phyloP scores from a whole-genome alignment of 208 protist genomes.

The Polymyxa betae region DNA sequence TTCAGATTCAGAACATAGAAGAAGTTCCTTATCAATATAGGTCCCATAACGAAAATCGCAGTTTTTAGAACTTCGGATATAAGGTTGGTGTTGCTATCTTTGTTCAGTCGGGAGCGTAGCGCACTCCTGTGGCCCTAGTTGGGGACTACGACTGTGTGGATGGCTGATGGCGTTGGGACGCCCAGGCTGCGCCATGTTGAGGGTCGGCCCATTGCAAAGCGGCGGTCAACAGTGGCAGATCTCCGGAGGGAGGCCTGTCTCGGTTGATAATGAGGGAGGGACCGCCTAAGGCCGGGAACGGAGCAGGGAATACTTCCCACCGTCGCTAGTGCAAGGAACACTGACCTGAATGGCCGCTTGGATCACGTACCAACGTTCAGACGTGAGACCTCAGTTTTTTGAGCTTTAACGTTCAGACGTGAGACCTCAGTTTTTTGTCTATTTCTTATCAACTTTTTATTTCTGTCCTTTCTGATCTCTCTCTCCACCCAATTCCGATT shows the following conservation, averaged over 20 bases:
- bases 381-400: conserved; percentile 48
- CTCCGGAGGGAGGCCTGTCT: conserved; percentile 18
- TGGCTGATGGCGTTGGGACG: neutral
- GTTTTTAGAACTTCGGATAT: too few species aligned
- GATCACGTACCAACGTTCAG: neutral
- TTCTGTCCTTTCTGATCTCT: too few species aligned
- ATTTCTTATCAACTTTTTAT: too few species aligned
- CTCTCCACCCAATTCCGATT: too few species aligned
- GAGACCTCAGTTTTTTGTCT: conserved; percentile 53
- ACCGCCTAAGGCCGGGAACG: conserved; percentile 52
- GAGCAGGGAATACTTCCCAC: conserved; percentile 51
- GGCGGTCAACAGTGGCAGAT: conserved; percentile 36
- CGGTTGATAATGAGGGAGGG: conserved; percentile 51
- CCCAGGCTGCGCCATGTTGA: conserved; percentile 38
- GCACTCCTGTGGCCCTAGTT: conserved; percentile 15
- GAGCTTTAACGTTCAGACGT: neutral
- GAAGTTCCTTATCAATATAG: too few species aligned
- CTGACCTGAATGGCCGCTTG: conserved; percentile 36
- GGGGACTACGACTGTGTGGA: conserved; percentile 48
- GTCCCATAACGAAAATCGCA: too few species aligned
- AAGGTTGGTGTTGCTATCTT: too few species aligned
- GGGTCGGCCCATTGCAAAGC: conserved; percentile 38
- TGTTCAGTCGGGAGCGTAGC: conserved; percentile 43
- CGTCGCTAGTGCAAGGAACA: conserved; percentile 46
- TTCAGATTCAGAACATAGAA: too few species aligned